Percentiles rank a stretch among this genome's conserved stretches.
phyloP scores from a whole-genome alignment of 140 eudicot genomes.

The Eryngium alpinum region DNA sequence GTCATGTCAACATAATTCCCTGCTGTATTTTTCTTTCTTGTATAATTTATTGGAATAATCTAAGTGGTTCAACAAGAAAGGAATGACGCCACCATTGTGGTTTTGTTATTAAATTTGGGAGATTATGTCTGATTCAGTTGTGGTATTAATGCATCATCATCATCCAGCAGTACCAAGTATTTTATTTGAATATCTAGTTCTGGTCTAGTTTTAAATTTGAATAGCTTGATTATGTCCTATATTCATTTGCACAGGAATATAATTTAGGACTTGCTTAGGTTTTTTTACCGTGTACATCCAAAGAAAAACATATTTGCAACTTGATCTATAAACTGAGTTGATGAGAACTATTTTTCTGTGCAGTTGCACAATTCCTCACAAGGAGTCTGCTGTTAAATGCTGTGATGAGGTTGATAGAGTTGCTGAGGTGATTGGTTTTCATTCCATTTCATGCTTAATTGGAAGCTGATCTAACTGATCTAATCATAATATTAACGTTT shows the following conservation, averaged over 20 bases:
- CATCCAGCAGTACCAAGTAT: no score
- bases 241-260: not conserved
- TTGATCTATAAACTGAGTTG: not conserved
- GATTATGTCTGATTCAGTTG: not conserved
- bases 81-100: not conserved
- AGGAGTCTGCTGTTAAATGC: slow-evolving; percentile 56
- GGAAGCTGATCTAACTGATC: slow-evolving; percentile 10
- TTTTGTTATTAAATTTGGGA: not conserved
- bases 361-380: slow-evolving; percentile 97
- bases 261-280: not conserved
- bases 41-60: no score
- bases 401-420: slow-evolving; percentile 81
- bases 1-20: not conserved
- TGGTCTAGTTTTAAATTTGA: not conserved
- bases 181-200: not conserved
- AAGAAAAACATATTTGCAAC: not conserved
- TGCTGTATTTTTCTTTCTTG: not conserved
- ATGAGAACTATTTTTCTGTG: slow-evolving; percentile 18
- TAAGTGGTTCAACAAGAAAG: not conserved
- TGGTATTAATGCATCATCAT: not conserved
- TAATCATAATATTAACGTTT: slow-evolving; percentile 11
- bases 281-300: not conserved
- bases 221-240: not conserved
- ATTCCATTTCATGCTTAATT: slow-evolving; percentile 2
- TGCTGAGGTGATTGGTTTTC: slow-evolving; percentile 54